Conservation (phyloP, 2,329 filamentous ascomycete genomes). For the Talaromyces sp. region DNA sequence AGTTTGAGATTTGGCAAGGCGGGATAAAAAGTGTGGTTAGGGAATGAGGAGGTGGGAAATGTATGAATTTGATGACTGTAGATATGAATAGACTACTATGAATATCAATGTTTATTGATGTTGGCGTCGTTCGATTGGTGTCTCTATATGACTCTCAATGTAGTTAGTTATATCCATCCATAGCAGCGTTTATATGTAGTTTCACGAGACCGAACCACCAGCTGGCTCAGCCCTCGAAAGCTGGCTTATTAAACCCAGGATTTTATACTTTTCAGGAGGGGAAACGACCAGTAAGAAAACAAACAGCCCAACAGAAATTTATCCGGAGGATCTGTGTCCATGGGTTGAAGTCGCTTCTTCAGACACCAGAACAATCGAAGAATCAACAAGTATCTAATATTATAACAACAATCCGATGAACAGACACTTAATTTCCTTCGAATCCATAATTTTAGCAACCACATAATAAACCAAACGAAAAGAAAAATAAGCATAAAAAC, state of each 20-base stretch:
- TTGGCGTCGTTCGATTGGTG: background rate
- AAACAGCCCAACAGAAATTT: background rate
- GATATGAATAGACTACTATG: background rate
- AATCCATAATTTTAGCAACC: too few species aligned
- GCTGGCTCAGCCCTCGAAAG: background rate
- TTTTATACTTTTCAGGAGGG: background rate
- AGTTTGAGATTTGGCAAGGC: constrained; percentile 70
- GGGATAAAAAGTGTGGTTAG: constrained; percentile 38
- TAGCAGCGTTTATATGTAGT: background rate
- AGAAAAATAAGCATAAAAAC: too few species aligned
- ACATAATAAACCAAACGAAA: too few species aligned
- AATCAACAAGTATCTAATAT: too few species aligned
- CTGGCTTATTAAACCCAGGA: background rate
- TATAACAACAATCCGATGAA: too few species aligned
- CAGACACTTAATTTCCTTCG: too few species aligned
- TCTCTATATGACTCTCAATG: too few species aligned
- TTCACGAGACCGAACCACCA: background rate
- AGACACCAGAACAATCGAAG: background rate
- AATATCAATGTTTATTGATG: background rate
- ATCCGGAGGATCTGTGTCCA: background rate
- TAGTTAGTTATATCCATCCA: too few species aligned
- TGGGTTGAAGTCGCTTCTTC: background rate
- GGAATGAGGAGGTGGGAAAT: background rate
- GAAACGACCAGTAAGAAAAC: too few species aligned
- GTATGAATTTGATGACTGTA: background rate